These are phyloP conservation scores for Ziziphus jujuba DNA, from an alignment of 306 rosid genomes.

Conservation along the genomic window DNA sequence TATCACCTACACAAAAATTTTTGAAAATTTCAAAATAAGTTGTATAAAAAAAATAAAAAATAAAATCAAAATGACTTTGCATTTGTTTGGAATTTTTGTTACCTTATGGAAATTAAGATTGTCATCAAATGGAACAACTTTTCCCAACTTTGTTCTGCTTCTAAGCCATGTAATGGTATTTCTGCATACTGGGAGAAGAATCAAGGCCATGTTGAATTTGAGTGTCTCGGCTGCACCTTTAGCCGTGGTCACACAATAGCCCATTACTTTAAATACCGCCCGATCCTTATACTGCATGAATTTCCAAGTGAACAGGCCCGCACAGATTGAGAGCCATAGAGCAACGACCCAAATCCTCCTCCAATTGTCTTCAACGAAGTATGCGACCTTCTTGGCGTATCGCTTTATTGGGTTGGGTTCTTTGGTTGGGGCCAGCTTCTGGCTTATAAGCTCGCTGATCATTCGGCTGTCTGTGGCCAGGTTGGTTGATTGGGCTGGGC, in stretches of 20 bases:
- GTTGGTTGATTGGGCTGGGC: conserved; percentile 62
- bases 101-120: conserved; percentile 91
- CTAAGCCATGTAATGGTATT: conserved; percentile 89
- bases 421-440: conserved; percentile 71
- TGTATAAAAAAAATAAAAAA: background rate
- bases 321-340: conserved; percentile 65
- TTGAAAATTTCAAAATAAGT: background rate
- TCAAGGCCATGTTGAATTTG: conserved; percentile 86
- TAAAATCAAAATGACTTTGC: background rate
- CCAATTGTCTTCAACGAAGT: conserved; percentile 83
- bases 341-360: conserved; percentile 67
- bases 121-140: conserved; percentile 72
- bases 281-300: conserved; percentile 69
- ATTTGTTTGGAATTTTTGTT: background rate
- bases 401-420: conserved; percentile 75
- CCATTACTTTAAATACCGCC: conserved; percentile 72
- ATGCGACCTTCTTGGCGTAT: conserved; percentile 31
- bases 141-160: conserved; percentile 68
- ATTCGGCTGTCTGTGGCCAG: conserved; percentile 53
- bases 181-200: conserved; percentile 79
- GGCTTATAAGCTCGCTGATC: conserved; percentile 71
- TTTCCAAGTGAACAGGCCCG: conserved; percentile 76
- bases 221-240: conserved; percentile 91
- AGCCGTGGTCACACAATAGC: conserved; percentile 74
- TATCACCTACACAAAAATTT: conserved; percentile 54